Base-by-base conservation (phyloP, 1,139 yeast species). In the Lodderomyces beijingensis region DNA sequence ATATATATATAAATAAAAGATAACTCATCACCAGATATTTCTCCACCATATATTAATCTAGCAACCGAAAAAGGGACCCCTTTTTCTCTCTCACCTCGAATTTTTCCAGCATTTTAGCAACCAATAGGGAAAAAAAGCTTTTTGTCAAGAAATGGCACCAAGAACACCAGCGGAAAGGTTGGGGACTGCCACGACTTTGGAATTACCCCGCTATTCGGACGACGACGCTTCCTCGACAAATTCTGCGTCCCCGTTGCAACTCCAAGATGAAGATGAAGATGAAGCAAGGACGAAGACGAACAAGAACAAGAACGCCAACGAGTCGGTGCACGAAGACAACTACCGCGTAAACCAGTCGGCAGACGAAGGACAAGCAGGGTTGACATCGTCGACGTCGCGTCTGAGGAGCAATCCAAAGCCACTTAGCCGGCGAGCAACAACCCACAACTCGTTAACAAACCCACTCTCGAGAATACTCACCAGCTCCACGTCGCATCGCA, bases 191-290 rank as follows among this genome's bases (percentile, higher is more conserved):
- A 13, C 13, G 12, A 28, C 29, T 18, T 31, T 42, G 20, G 34
- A 31, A 24, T 17, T 38, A 12, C 43, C 41, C 3, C 22, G 30
- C 4, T 16, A 33, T 9, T 6, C 10, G 17, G 37, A 28, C 10
- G 42, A 41, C 17, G 45, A 40, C 23, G 37, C 30, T 22, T 34
- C 41, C 4, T 42, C 45, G 1, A 32, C 41, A 8, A 37, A 35
- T 16, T 43, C 48, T 25, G 36, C 36, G n/a, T 43, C 48, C 5
- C 48, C 47, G 7, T 34, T 44, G 22, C 38, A 37, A 18, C 29
- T 35, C 12, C 27, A 21, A 22, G 15, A 28, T 17, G 17, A 29
- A 23, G 14, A 23, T 23, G 14, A 23, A 31, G 35, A 8, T 21
- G 32, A 6, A 37, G 28, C 23, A 25, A 33, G 10, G 6, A 14